These are phyloP conservation scores for Calonectria pseudoreteaudii DNA, from an alignment of 2,329 filamentous ascomycete species.

Conservation along the genomic window DNA sequence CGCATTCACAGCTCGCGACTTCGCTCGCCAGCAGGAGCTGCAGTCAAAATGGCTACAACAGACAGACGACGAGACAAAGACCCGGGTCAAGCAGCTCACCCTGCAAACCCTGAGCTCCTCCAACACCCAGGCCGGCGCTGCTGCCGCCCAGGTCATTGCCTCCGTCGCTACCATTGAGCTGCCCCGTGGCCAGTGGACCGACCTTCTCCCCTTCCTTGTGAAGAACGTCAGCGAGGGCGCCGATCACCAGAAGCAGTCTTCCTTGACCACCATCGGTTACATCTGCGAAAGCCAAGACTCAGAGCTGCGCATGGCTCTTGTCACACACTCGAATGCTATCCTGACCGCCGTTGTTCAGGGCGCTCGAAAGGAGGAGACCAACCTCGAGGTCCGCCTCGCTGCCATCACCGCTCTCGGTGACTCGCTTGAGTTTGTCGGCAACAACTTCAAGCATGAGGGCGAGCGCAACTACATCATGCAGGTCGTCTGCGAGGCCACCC, in stretches of 20 bases:
- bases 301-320: conserved; percentile 84
- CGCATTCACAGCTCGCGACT: conserved; percentile 95
- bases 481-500: conserved; percentile 98
- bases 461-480: conserved; percentile 99
- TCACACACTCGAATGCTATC: conserved; percentile 95
- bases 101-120: conserved; percentile 85
- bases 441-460: conserved; percentile 99
- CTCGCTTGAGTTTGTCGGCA: conserved; percentile 96
- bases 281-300: conserved; percentile 96
- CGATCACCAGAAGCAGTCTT: conserved; percentile 93
- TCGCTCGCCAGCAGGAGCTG: conserved; percentile 85
- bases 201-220: conserved; percentile 89
- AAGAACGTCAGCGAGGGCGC: conserved; percentile 90
- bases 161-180: conserved; percentile 96
- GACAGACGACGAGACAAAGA: conserved; percentile 85
- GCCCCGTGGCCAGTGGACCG: conserved; percentile 91
- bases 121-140: conserved; percentile 86
- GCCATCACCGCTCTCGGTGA: conserved; percentile 95
- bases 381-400: conserved; percentile 88
- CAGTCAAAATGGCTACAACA: conserved; percentile 93
- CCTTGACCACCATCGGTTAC: conserved; percentile 95
- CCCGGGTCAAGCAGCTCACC: conserved; percentile 88
- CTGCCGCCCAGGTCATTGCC: conserved; percentile 94
- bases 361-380: conserved; percentile 94
- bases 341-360: conserved; percentile 97